Evolutionary conservation across 2,329 filamentous ascomycete genomes (phyloP).

Genomic region (Pleomassaria siparia): DNA sequence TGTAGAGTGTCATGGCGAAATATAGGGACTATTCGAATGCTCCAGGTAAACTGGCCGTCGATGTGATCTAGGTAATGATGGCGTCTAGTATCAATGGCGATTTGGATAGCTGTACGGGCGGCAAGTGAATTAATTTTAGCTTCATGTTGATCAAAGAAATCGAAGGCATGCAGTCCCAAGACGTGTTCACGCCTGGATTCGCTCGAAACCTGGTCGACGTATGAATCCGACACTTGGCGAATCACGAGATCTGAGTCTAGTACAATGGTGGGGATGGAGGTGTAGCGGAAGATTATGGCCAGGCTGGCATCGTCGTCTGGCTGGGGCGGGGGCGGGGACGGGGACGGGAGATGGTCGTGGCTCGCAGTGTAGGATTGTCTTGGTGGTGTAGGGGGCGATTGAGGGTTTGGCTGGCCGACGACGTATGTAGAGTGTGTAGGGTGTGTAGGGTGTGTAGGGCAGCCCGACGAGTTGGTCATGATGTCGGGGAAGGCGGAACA

Average conservation of each 20-base stretch:
- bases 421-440: neutral
- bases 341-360: conserved; percentile 16
- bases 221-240: conserved; percentile 48
- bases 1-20: conserved; percentile 40
- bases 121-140: conserved; percentile 41
- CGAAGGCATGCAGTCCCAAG: conserved; percentile 42
- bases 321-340: conserved; percentile 7
- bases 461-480: neutral
- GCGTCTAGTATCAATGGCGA: conserved; percentile 39
- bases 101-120: conserved; percentile 40
- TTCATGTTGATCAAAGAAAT: conserved; percentile 35
- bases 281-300: conserved; percentile 39
- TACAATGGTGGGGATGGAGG: conserved; percentile 42
- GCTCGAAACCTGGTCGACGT: conserved; percentile 29
- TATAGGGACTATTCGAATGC: conserved; percentile 48
- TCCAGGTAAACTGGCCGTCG: conserved; percentile 26
- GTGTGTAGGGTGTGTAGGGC: too few relatives aligned
- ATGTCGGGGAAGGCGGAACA: neutral
- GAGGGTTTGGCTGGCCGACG: neutral
- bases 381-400: neutral
- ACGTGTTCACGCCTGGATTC: conserved; percentile 36
- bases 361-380: conserved; percentile 3
- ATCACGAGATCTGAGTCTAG: conserved; percentile 57
- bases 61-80: conserved; percentile 41
- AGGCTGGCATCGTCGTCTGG: neutral